Percentiles rank a stretch among this genome's conserved stretches.
Evolutionary conservation across 164 flowering plant species (phyloP).

Genomic region (Vitis labrusca): DNA sequence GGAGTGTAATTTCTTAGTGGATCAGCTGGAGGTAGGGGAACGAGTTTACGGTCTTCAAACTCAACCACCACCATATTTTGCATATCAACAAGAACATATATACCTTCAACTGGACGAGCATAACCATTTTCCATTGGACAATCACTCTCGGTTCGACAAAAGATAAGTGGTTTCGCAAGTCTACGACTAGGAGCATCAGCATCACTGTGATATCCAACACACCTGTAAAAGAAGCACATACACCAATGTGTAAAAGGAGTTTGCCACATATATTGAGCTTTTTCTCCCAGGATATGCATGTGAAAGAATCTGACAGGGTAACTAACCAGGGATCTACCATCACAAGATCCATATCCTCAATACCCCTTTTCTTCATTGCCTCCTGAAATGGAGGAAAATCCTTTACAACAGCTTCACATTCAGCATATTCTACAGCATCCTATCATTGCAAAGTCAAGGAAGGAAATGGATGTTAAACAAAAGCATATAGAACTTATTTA

Average conservation of each 20-base stretch:
- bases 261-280: not conserved
- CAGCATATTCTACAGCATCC: slow-evolving; percentile 98
- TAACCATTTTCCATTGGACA: slow-evolving; percentile 98
- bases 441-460: slow-evolving; percentile 16
- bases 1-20: slow-evolving; percentile 89
- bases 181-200: slow-evolving; percentile 91
- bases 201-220: slow-evolving; percentile 85
- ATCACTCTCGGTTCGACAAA: slow-evolving; percentile 95
- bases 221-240: slow-evolving; percentile 45
- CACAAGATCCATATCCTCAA: slow-evolving; percentile 97
- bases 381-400: slow-evolving; percentile 82
- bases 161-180: slow-evolving; percentile 91
- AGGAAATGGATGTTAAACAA: not conserved
- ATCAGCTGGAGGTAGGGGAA: slow-evolving; percentile 93
- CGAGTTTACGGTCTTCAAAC: slow-evolving; percentile 91
- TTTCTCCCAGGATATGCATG: not conserved
- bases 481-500: not conserved
- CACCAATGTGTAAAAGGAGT: not conserved
- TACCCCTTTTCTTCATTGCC: slow-evolving; percentile 95
- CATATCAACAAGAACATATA: slow-evolving; percentile 85
- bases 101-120: slow-evolving; percentile 98
- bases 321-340: slow-evolving; percentile 97
- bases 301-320: not conserved
- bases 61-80: slow-evolving; percentile 91
- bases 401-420: slow-evolving; percentile 94